Conservation (phyloP, 2,329 filamentous ascomycete species). For the Pseudogymnoascus destructans region DNA sequence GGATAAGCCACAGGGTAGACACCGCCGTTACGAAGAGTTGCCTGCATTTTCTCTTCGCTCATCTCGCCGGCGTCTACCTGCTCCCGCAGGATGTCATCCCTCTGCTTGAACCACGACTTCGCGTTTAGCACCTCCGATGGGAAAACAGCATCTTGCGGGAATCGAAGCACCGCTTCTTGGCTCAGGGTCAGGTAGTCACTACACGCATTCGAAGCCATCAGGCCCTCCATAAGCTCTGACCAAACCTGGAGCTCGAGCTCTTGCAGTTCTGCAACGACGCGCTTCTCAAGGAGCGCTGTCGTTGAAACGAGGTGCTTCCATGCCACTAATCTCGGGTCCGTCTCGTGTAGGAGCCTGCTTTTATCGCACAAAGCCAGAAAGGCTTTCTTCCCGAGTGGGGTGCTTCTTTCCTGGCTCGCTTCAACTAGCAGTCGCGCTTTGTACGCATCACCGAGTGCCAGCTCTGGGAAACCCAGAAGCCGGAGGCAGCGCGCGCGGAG, state of each 20-base stretch:
- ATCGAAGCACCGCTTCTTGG: slow-evolving; percentile 18
- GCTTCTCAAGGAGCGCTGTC: slow-evolving; percentile 16
- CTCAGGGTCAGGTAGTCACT: slow-evolving; percentile 19
- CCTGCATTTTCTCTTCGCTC: slow-evolving; percentile 16
- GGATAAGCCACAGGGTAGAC: slow-evolving; percentile 21
- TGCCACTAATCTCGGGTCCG: slow-evolving; percentile 17
- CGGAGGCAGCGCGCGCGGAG: slow-evolving; percentile 20
- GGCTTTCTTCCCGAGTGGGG: slow-evolving; percentile 20
- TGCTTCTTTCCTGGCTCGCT: slow-evolving; percentile 16
- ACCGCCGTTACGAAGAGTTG: slow-evolving; percentile 18
- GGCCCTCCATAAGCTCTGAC: slow-evolving; percentile 22
- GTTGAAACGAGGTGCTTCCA: slow-evolving; percentile 18
- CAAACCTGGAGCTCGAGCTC: slow-evolving; percentile 21
- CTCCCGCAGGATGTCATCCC: slow-evolving; percentile 15
- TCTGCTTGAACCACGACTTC: slow-evolving; percentile 18
- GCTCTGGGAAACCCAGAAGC: slow-evolving; percentile 23
- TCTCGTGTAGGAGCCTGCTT: slow-evolving; percentile 18
- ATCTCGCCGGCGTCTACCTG: slow-evolving; percentile 17
- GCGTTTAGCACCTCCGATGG: slow-evolving; percentile 20
- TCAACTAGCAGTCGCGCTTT: slow-evolving; percentile 25
- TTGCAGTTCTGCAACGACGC: slow-evolving; percentile 16
- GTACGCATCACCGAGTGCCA: slow-evolving; percentile 24
- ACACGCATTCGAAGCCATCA: slow-evolving; percentile 22
- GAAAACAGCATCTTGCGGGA: slow-evolving; percentile 20
- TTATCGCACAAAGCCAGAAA: slow-evolving; percentile 20